Evolutionary conservation across 495 filamentous ascomycete species (phyloP).

Genomic region (Penicillium psychrofluorescens): DNA sequence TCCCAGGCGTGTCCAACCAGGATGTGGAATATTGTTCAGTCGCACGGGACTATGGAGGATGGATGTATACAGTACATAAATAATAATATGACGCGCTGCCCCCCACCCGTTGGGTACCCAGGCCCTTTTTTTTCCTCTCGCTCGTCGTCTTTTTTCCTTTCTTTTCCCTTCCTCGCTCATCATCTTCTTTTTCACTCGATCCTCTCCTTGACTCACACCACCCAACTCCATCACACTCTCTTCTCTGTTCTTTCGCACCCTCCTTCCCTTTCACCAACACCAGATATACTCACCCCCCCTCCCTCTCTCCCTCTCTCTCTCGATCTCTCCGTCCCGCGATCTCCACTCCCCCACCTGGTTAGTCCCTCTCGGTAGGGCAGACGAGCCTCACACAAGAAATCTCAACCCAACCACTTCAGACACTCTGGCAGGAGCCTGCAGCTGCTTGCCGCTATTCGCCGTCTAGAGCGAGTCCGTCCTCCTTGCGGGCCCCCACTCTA

Average conservation of each 20-base stretch:
- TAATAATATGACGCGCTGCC: constrained; percentile 2
- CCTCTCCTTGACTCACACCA: too few relatives aligned
- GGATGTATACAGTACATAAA: neutral
- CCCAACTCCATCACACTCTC: neutral
- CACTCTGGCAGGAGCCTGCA: constrained; percentile 9
- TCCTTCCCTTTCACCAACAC: neutral
- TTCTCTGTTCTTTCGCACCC: neutral
- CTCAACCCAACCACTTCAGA: constrained; percentile 8
- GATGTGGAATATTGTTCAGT: too few relatives aligned
- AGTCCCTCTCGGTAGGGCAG: constrained; percentile 17
- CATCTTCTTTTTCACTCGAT: constrained; percentile 1
- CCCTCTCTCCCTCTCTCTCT: too few relatives aligned
- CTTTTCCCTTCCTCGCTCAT: constrained; percentile 3
- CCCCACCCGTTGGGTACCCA: constrained; percentile 18
- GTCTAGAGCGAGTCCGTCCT: neutral
- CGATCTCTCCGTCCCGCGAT: too few relatives aligned
- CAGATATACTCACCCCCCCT: too few relatives aligned
- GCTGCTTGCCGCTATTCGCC: constrained; percentile 19
- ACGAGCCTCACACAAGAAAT: constrained; percentile 2
- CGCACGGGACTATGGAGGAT: too few relatives aligned
- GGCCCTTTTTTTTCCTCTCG: constrained; percentile 4
- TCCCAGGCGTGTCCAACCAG: neutral
- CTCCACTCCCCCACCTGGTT: constrained; percentile 19
- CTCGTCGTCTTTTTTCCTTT: constrained; percentile 2
- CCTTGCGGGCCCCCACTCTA: constrained; percentile 10